These are phyloP conservation scores for Coemansia erecta DNA, from an alignment of 192 early-diverging fungal species.

Conservation along the genomic window DNA sequence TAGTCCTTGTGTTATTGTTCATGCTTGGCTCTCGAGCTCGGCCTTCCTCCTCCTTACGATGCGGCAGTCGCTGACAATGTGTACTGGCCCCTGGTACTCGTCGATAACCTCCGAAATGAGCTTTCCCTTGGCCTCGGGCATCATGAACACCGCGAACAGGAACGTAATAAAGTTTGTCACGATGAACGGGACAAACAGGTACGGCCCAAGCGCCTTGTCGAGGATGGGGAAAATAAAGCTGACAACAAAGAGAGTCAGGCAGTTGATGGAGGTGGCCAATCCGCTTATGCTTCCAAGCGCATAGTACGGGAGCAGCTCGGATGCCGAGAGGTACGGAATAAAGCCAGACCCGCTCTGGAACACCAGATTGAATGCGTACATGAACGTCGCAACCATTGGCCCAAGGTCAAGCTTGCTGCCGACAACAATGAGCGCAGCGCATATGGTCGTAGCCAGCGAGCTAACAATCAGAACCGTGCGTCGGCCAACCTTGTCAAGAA, in stretches of 20 bases:
- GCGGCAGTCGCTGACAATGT: constrained; percentile 11
- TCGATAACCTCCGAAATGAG: constrained; percentile 30
- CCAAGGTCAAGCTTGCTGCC: constrained; percentile 59
- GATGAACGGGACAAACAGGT: constrained; percentile 68
- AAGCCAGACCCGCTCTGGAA: constrained; percentile 83
- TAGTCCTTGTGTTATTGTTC: no score
- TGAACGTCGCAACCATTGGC: constrained; percentile 57
- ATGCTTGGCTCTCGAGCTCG: neutral
- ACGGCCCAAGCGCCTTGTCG: constrained; percentile 52
- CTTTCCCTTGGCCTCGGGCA: constrained; percentile 73
- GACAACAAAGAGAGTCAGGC: constrained; percentile 64
- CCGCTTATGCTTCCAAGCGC: constrained; percentile 65
- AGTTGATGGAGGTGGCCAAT: constrained; percentile 63
- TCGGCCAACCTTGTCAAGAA: constrained; percentile 77
- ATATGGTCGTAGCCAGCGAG: constrained; percentile 61
- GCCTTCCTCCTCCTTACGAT: neutral
- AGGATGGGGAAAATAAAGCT: constrained; percentile 61
- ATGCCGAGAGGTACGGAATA: constrained; percentile 78
- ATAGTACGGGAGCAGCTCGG: constrained; percentile 70
- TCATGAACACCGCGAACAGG: constrained; percentile 47
- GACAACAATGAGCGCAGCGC: constrained; percentile 55
- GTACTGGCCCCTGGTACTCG: constrained; percentile 43
- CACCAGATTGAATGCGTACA: constrained; percentile 73
- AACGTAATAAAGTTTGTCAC: constrained; percentile 43
- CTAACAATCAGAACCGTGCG: constrained; percentile 63